Base-by-base conservation (phyloP, 2,329 filamentous ascomycete species). In the Stachybotrys chlorohalonatus region DNA sequence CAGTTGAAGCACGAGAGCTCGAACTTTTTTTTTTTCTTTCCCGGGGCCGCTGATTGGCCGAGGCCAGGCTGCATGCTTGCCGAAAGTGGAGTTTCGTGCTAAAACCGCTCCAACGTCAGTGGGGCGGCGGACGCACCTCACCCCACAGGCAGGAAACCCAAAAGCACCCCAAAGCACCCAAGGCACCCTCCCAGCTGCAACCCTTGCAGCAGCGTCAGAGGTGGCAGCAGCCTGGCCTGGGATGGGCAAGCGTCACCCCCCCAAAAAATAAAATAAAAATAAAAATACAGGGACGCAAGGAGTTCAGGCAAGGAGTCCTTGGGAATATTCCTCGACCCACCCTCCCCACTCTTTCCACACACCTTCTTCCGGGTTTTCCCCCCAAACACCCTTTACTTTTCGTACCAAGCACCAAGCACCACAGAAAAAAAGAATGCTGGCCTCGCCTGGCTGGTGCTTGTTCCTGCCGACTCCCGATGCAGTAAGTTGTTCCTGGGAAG, bases 1-100 rank as follows among this genome's bases (percentile, higher is more conserved):
- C 36, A 9, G 13, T 9, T 5, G 36, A 59, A 63, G 65, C 66
- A 68, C 66, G 60, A 69, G 66, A 69, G 67, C 67, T 70, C 59
- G 54, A 65, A 68, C 62, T 66, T 70, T 71, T 70, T 42, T 64
- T 68, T 69, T 68, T 64, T 63, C 62, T 60, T 64, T 66, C 64
- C 61, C 64, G 57, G 54, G 49, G 52, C 54, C 55, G 59, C 58
- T 62, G 56, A 71, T 72, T 72, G 70, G 70, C 54, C 60, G 59
- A 60, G 51, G 55, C 58, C 65, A 61, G 59, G 57, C 56, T 65
- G 62, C 69, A 64, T 65, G 68, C 64, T 59, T 70, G 63, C 66
- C 66, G 62, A 61, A 13, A 62, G 68, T 67, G 69, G 69, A 59
- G 11, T 4, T 24, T 24, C 24, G 56, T 53, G 58, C 55, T 64